Evolutionary conservation across 257 asterid species (phyloP).

Genomic region (Solanum megistacrolobum): DNA sequence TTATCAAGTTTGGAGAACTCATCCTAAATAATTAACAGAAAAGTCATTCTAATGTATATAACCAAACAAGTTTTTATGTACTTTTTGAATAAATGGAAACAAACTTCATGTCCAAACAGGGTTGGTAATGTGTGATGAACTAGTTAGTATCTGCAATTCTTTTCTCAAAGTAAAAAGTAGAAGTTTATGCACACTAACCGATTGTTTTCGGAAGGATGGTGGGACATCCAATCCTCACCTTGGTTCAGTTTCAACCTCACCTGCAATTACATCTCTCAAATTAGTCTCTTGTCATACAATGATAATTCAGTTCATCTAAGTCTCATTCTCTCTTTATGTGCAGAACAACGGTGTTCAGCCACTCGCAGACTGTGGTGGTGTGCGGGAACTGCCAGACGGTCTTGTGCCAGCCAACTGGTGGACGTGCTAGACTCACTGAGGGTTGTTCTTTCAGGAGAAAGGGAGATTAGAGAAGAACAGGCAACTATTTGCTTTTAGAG

Average conservation of each 20-base stretch:
- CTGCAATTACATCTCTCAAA: no score
- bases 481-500: neutral
- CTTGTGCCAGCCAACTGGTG: constrained; percentile 28
- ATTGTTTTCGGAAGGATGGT: no score
- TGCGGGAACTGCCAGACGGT: constrained; percentile 31
- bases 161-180: no score
- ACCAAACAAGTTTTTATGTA: neutral
- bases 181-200: no score
- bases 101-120: no score
- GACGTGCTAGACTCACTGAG: constrained; percentile 25
- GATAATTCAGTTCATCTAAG: no score
- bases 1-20: neutral
- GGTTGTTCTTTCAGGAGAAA: constrained; percentile 29
- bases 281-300: no score
- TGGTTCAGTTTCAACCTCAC: no score
- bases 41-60: neutral
- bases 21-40: neutral
- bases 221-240: no score
- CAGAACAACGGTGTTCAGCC: constrained; percentile 28
- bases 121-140: no score
- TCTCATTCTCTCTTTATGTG: neutral
- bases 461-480: constrained; percentile 8
- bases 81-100: no score
- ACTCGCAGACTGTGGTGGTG: constrained; percentile 28
- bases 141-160: no score